phyloP scores from a whole-genome alignment of 192 early-diverging fungal genomes.

The Linnemannia exigua region DNA sequence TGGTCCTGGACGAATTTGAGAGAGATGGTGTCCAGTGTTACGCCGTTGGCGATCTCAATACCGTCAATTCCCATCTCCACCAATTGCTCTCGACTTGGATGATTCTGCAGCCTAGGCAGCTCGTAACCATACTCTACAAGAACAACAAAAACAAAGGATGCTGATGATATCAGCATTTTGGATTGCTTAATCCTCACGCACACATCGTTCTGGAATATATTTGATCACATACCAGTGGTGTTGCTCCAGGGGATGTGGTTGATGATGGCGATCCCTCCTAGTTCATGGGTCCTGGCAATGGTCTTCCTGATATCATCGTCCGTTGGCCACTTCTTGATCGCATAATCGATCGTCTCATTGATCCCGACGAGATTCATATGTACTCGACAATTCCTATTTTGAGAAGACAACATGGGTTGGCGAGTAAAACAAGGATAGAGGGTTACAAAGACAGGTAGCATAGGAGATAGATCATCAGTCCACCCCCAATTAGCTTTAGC shows the following conservation, averaged over 20 bases:
- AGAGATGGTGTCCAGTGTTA: conserved; percentile 70
- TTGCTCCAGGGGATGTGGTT: conserved; percentile 88
- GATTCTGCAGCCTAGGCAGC: conserved; percentile 69
- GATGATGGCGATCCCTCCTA: conserved; percentile 80
- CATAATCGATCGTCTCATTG: conserved; percentile 65
- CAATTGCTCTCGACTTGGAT: conserved; percentile 70
- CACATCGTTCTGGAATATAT: no score
- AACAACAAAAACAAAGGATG: background rate
- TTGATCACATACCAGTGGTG: conserved; percentile 60
- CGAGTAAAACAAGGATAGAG: background rate
- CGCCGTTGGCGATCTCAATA: conserved; percentile 76
- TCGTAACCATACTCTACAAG: conserved; percentile 64
- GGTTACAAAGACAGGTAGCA: background rate
- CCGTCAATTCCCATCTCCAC: conserved; percentile 80
- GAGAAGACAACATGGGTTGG: background rate
- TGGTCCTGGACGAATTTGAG: conserved; percentile 65
- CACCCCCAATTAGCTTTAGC: background rate
- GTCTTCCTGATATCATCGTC: conserved; percentile 71
- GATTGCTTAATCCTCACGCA: background rate
- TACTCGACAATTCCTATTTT: conserved; percentile 70
- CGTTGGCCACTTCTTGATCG: conserved; percentile 65
- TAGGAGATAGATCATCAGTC: conserved; percentile 14
- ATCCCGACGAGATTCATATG: conserved; percentile 82
- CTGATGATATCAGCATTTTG: background rate
- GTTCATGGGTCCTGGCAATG: conserved; percentile 70